These are phyloP conservation scores for Lecanosticta acicola DNA, from an alignment of 2,329 filamentous ascomycete species.

Conservation along the genomic window DNA sequence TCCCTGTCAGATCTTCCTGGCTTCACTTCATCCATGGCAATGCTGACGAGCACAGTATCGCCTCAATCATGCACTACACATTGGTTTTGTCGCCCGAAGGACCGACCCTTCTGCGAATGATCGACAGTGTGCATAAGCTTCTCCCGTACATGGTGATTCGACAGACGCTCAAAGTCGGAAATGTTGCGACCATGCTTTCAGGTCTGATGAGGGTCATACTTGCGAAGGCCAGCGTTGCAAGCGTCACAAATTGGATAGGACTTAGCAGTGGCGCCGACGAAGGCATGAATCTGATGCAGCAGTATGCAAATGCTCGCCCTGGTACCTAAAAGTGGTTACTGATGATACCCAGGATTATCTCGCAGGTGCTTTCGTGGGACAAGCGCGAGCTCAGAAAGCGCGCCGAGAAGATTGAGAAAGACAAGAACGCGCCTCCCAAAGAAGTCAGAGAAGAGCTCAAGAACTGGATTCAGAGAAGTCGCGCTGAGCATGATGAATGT, in stretches of 20 bases:
- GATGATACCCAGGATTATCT: slow-evolving; percentile 56
- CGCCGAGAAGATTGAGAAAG: slow-evolving; percentile 59
- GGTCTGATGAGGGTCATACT: slow-evolving; percentile 67
- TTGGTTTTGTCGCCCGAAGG: slow-evolving; percentile 70
- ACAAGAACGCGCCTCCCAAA: slow-evolving; percentile 54
- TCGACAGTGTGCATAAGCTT: slow-evolving; percentile 64
- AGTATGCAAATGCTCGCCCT: slow-evolving; percentile 34
- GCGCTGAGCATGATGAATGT: slow-evolving; percentile 54
- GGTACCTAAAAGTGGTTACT: not conserved
- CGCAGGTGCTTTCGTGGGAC: slow-evolving; percentile 67
- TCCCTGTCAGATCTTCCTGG: not conserved
- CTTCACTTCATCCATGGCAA: slow-evolving; percentile 1
- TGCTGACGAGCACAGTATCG: slow-evolving; percentile 49
- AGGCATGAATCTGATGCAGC: slow-evolving; percentile 74
- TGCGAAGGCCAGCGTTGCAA: slow-evolving; percentile 69
- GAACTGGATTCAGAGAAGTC: slow-evolving; percentile 49
- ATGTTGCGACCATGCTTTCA: slow-evolving; percentile 75
- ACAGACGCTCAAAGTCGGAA: slow-evolving; percentile 69
- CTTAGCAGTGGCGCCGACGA: slow-evolving; percentile 65
- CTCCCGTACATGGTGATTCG: slow-evolving; percentile 66
- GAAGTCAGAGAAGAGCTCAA: slow-evolving; percentile 58
- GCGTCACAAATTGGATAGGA: slow-evolving; percentile 73
- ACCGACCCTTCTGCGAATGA: slow-evolving; percentile 64
- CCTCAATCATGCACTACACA: slow-evolving; percentile 67
- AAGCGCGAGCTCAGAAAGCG: slow-evolving; percentile 62